Conservation (phyloP, 2,329 filamentous ascomycete species). For the Capronia americana region DNA sequence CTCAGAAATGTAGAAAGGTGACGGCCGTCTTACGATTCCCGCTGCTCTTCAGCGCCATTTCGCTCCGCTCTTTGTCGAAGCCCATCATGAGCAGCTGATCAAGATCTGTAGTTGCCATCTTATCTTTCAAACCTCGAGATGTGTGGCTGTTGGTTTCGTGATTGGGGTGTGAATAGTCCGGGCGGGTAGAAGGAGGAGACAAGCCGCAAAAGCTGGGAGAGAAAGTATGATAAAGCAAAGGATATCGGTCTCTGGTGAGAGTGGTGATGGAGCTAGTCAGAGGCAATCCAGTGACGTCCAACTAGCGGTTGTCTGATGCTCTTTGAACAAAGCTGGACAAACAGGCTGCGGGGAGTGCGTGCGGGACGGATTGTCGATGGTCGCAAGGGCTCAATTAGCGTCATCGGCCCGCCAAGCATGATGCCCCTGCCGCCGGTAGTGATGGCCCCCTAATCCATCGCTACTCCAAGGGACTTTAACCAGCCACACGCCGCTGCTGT, state of each 20-base stretch:
- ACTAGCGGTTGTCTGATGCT: not conserved
- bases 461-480: not conserved
- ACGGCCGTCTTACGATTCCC: slow-evolving; percentile 70
- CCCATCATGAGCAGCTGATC: slow-evolving; percentile 70
- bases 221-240: not conserved
- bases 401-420: not conserved
- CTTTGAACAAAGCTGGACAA: slow-evolving; percentile 1
- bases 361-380: not conserved
- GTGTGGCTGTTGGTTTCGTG: not conserved
- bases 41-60: slow-evolving; percentile 82
- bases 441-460: slow-evolving; percentile 1
- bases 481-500: slow-evolving; percentile 7
- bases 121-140: not conserved
- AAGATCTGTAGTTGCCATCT: slow-evolving; percentile 56
- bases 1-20: not conserved
- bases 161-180: not conserved
- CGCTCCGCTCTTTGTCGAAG: slow-evolving; percentile 82
- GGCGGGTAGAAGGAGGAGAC: not conserved
- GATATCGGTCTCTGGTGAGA: not conserved
- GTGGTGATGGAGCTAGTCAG: not conserved
- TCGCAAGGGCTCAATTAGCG: not conserved
- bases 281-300: not conserved
- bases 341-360: slow-evolving; percentile 16
- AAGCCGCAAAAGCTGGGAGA: not conserved
- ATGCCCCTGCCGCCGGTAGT: not conserved